Conservation (phyloP, 1,284 basidiomycete species). For the Golubevia pallescens region DNA sequence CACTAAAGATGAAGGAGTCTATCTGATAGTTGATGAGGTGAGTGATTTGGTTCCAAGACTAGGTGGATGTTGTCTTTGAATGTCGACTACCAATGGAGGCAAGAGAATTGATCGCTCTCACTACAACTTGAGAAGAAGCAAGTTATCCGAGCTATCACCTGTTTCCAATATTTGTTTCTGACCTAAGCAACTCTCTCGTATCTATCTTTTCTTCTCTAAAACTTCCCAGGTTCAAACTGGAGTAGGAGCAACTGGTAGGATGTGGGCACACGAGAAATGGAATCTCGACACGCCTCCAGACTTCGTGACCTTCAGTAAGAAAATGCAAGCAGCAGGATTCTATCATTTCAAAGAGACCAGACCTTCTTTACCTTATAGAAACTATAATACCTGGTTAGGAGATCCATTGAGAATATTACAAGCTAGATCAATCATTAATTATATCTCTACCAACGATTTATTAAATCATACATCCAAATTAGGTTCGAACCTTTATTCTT, state of each 20-base stretch:
- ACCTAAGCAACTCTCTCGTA: background rate
- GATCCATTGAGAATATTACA: conserved; percentile 69
- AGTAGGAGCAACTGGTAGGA: conserved; percentile 68
- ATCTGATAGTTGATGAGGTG: conserved; percentile 68
- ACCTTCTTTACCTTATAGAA: conserved; percentile 67
- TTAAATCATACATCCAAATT: conserved; percentile 64
- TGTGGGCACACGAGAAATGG: conserved; percentile 72
- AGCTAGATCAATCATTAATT: conserved; percentile 67
- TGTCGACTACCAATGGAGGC: too few relatives aligned
- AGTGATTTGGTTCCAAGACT: background rate
- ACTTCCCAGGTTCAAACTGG: conserved; percentile 69
- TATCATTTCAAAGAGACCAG: conserved; percentile 68
- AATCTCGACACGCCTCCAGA: conserved; percentile 66
- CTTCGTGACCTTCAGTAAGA: conserved; percentile 70
- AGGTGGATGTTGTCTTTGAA: too few relatives aligned
- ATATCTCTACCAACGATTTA: conserved; percentile 66
- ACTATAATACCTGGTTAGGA: conserved; percentile 64
- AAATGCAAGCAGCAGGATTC: conserved; percentile 68
- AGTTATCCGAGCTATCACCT: too few relatives aligned
- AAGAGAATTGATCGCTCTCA: too few relatives aligned
- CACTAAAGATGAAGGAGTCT: conserved; percentile 68
- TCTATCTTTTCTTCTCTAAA: conserved; percentile 5
- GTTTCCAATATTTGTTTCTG: too few relatives aligned
- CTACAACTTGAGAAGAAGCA: too few relatives aligned
- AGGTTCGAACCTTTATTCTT: conserved; percentile 63